Evolutionary conservation across 164 flowering plant genomes (phyloP), one percentile per base, ranked within the genome.

Genomic region (Liquidambar formosana): DNA sequence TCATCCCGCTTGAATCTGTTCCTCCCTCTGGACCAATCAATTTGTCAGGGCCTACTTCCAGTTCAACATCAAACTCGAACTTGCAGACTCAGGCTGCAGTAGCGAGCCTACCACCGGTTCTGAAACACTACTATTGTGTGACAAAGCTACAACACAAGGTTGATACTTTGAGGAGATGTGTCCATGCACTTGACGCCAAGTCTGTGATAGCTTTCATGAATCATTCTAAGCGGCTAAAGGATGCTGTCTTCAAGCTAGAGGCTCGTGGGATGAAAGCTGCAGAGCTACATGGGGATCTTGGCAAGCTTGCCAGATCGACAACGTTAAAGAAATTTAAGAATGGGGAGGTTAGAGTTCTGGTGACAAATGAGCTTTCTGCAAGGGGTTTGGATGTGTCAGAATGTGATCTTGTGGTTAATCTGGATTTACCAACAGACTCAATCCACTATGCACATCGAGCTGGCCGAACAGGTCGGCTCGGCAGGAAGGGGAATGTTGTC

Each of bases 281-380:
- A 15, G 97, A 93, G 79, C 84, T 96, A 6, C 98, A 93, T 74
- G 99, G 99, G 48, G 98, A 91, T 76, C 90, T 96, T 57, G 89
- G 92, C 64, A 93, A 96, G 83, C 96, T 96, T 62, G 86, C 73
- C 2, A 77, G 97, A 64, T 88, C 98, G 25, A 93, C 97, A 26
- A 83, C 86, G 58, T 59, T 95, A 73, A 93, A 88, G 73, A 91
- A 85, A 51, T 95, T 95, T 78, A 95, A 89, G 79, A 76, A 73
- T 45, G 97, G 98, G 43, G 91, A 90, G 48, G 73, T 91, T 71
- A 83, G 99, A 76, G 88, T 95, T 62, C 80, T 95, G 59, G 90
- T 95, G 61, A 95, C 99, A n/a, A 93, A 95, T 74, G 99, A 95
- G 80, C 87, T 95, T 13, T 92, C 99, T 18, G 99, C 99, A 1